Base-by-base conservation (phyloP, 352 stramenopile species). In the Phytophthora cryptogea region DNA sequence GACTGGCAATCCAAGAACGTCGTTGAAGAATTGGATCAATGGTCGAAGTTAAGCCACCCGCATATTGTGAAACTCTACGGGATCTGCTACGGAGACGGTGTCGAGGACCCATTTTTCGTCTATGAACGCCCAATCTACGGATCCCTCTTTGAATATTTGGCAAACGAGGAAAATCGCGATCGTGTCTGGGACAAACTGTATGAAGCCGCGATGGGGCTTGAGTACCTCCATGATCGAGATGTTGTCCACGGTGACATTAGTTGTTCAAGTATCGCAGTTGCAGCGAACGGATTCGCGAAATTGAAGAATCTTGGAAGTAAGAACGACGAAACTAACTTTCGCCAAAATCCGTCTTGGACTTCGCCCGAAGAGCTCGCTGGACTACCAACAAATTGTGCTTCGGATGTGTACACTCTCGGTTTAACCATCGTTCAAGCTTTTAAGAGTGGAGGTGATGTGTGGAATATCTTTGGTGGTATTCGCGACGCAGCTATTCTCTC, bases 51-150 rank as follows among this genome's bases (percentile, higher is more conserved):
- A 17, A 66, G 27, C 16, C 56, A 71, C n/a, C 63, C 63, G 3
- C 57, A 71, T 43, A 11, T 68, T 4, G 45, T 64, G 13, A 62
- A 66, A 30, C 37, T 68, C 4, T 71, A 69, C n/a, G 66, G 66
- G 11, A 35, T 40, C 8, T 65, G 57, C 27, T 20, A 61, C 20
- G 28, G 48, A 8, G 27, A 54, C 31, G n/a, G 17, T 20, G 5
- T 44, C n/a, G 26, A 49, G 0, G 43, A 70, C 13, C 57, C 63
- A 0, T 71, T 40, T 14, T 63, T 71, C 16, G 63, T 71, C 3
- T 71, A 52, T 23, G 63, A 66, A 20, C 50, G 46, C 2, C 13
- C 57, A 9, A n/a, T n/a, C 6, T 31, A 54, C 8, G 49, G 37
- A n/a, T 67, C 49, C 3, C 23, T 64, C 4, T 40, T 44, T 8